Conservation (phyloP, 2,329 filamentous ascomycete species). For the Rhinocladiella mackenziei region DNA sequence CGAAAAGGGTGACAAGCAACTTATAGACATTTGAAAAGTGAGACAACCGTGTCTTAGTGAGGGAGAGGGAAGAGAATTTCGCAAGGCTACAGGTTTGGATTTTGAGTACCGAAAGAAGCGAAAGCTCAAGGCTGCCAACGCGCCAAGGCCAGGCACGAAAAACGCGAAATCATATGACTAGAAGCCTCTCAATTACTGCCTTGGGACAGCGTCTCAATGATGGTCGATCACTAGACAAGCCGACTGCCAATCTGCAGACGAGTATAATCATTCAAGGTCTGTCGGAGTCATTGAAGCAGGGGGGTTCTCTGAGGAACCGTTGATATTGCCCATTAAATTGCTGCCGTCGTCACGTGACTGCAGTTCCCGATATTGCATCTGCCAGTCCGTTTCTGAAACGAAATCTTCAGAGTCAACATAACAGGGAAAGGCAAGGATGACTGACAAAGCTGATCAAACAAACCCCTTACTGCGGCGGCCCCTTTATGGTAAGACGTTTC, state of each 20-base stretch:
- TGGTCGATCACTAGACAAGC: no score
- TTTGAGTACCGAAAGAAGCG: not conserved
- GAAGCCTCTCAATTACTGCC: not conserved
- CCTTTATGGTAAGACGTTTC: conserved; percentile 44
- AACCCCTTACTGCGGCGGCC: conserved; percentile 43
- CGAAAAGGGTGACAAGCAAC: not conserved
- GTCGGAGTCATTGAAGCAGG: no score
- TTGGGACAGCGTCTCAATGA: no score
- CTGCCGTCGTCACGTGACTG: no score
- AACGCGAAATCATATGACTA: conserved; percentile 11
- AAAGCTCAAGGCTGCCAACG: conserved; percentile 14
- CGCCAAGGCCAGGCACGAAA: conserved; percentile 1
- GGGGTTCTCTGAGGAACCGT: no score
- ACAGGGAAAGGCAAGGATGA: conserved; percentile 2
- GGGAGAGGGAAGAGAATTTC: no score
- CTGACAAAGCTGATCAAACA: conserved; percentile 19
- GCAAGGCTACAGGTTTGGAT: not conserved
- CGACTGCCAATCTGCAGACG: not conserved
- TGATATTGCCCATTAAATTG: no score
- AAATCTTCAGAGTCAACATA: not conserved
- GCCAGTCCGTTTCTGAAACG: no score
- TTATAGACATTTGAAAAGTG: conserved; percentile 5
- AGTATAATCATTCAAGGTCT: not conserved
- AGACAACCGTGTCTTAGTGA: no score
- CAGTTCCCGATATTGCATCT: no score